These are phyloP conservation scores for Casuarina equisetifolia DNA, from an alignment of 306 rosid species.

Conservation along the genomic window DNA sequence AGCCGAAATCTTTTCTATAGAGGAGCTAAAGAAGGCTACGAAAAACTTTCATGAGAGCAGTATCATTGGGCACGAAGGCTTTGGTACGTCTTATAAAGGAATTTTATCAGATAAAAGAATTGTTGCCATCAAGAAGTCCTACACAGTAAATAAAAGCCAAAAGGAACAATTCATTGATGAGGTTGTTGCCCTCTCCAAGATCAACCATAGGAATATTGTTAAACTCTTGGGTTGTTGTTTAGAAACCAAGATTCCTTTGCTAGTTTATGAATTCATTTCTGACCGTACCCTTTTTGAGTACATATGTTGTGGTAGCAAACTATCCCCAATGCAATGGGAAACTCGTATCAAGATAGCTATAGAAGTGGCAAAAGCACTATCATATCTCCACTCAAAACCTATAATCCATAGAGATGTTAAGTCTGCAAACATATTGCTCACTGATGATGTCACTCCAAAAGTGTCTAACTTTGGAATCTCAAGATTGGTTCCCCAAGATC, in stretches of 20 bases:
- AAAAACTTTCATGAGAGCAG: slow-evolving; percentile 8
- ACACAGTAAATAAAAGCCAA: slow-evolving; percentile 7
- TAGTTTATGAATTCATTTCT: slow-evolving; percentile 23
- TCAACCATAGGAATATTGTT: slow-evolving; percentile 7
- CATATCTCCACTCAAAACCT: slow-evolving; percentile 36
- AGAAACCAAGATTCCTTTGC: slow-evolving; percentile 22
- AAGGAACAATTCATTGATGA: slow-evolving; percentile 23
- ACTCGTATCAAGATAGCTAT: slow-evolving; percentile 27
- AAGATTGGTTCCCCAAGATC: slow-evolving; percentile 32
- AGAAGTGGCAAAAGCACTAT: slow-evolving; percentile 29
- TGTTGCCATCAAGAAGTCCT: slow-evolving; percentile 19
- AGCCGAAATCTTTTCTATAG: background rate
- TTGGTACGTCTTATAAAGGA: slow-evolving; percentile 23
- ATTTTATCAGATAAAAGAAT: background rate
- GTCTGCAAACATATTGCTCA: slow-evolving; percentile 40
- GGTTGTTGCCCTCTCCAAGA: background rate
- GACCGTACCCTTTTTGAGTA: slow-evolving; percentile 21
- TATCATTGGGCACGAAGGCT: slow-evolving; percentile 26
- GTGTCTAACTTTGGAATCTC: slow-evolving; percentile 41
- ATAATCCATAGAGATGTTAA: slow-evolving; percentile 40
- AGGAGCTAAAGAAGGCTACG: slow-evolving; percentile 16
- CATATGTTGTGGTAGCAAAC: background rate
- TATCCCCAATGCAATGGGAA: background rate
- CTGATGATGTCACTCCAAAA: slow-evolving; percentile 23
- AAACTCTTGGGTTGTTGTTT: slow-evolving; percentile 28